Evolutionary conservation across 352 stramenopile species (phyloP).

Genomic region (Aphanomyces invadans): DNA sequence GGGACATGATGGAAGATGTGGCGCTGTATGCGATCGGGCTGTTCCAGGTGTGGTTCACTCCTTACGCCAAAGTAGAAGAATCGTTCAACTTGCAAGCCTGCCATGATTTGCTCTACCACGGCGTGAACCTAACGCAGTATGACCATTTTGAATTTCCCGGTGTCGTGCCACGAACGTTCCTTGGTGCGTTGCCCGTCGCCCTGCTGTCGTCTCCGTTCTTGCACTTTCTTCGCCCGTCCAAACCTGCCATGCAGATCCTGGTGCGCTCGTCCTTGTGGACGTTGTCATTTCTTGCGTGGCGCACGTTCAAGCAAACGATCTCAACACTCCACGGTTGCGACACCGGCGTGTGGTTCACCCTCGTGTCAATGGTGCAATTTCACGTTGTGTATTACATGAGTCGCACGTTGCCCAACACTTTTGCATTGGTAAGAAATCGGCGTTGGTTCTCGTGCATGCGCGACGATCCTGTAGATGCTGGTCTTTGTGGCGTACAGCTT

Average conservation of each 20-base stretch:
- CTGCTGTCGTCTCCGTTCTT: conserved; percentile 37
- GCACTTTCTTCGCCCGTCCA: conserved; percentile 32
- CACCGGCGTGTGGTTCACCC: conserved; percentile 61
- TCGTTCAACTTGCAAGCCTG: conserved; percentile 97
- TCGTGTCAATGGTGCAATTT: conserved; percentile 91
- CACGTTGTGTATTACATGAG: conserved; percentile 97
- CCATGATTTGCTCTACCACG: conserved; percentile 91
- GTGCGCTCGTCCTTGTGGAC: conserved; percentile 57
- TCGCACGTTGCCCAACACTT: conserved; percentile 96
- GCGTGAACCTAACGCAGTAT: conserved; percentile 52
- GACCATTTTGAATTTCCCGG: conserved; percentile 98
- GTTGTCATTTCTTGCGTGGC: conserved; percentile 45
- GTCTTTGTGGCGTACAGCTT: conserved; percentile 55
- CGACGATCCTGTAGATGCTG: conserved; percentile 31
- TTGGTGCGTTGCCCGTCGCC: conserved; percentile 74
- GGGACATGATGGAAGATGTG: background rate
- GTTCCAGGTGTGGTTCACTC: conserved; percentile 28
- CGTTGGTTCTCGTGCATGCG: background rate
- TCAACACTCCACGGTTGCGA: conserved; percentile 47
- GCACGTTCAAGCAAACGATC: conserved; percentile 56
- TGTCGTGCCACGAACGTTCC: conserved; percentile 97
- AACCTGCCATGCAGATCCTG: conserved; percentile 49
- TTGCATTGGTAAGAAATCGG: conserved; percentile 73
- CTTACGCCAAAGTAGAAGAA: conserved; percentile 93
- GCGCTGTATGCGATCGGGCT: conserved; percentile 3